These are phyloP conservation scores for Wickerhamiella sorbophila DNA, from an alignment of 805 yeast genomes.

Conservation along the genomic window DNA sequence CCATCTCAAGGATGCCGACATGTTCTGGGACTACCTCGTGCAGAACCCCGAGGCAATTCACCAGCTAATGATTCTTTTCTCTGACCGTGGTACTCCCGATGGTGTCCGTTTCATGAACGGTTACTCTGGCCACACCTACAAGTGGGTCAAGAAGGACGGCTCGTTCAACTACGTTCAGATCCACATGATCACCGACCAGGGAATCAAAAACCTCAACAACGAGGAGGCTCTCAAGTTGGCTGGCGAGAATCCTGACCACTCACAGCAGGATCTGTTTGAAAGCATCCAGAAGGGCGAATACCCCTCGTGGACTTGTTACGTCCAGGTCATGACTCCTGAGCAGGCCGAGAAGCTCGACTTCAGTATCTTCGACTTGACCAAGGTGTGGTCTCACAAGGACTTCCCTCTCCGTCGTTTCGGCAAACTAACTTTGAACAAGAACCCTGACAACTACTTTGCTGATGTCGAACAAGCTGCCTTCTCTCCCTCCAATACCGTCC, in stretches of 20 bases:
- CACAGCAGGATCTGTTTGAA: conserved; percentile 31
- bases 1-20: conserved; percentile 39
- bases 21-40: conserved; percentile 44
- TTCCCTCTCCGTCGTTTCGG: conserved; percentile 45
- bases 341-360: conserved; percentile 39
- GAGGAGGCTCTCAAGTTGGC: conserved; percentile 35
- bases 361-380: conserved; percentile 40
- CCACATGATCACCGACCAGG: conserved; percentile 39
- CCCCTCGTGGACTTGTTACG: conserved; percentile 40
- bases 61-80: conserved; percentile 43
- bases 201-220: conserved; percentile 31
- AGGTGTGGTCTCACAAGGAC: conserved; percentile 43
- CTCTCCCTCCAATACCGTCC: conserved; percentile 58
- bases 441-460: conserved; percentile 41
- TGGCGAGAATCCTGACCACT: conserved; percentile 39
- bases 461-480: conserved; percentile 48
- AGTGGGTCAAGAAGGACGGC: conserved; percentile 38
- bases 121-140: conserved; percentile 52
- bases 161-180: conserved; percentile 41
- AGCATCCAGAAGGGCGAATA: conserved; percentile 34
- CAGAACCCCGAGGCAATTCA: conserved; percentile 44
- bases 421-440: conserved; percentile 38
- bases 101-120: conserved; percentile 44
- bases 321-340: conserved; percentile 46
- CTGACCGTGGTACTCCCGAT: conserved; percentile 46